Conservation (phyloP, 345 rosid genomes). For the Pugionium dolabratum region DNA sequence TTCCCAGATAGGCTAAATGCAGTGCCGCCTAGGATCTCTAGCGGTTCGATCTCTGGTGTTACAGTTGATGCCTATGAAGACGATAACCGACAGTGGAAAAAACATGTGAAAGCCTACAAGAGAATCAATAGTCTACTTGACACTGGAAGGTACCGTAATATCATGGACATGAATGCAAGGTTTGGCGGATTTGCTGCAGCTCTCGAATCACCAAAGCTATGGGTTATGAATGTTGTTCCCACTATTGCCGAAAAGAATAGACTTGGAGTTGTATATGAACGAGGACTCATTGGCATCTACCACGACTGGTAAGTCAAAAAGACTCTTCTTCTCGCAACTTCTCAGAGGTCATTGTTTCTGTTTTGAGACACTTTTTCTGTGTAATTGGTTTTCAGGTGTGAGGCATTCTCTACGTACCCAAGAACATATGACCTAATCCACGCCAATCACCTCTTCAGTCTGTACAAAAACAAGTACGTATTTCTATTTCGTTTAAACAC, state of each 20-base stretch:
- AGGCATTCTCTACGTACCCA: slow-evolving; percentile 98
- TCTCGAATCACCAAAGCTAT: slow-evolving; percentile 63
- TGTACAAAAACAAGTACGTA: slow-evolving; percentile 85
- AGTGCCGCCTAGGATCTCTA: slow-evolving; percentile 80
- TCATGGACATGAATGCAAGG: slow-evolving; percentile 99
- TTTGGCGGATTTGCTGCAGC: slow-evolving; percentile 98
- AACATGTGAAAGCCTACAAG: slow-evolving; percentile 84
- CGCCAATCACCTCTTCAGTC: slow-evolving; percentile 78
- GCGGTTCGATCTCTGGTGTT: slow-evolving; percentile 84
- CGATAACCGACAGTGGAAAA: slow-evolving; percentile 78
- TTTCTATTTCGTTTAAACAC: slow-evolving; percentile 8
- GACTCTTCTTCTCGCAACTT: not conserved
- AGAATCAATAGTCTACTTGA: slow-evolving; percentile 71
- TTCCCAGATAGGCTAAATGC: slow-evolving; percentile 86
- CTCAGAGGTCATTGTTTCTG: not conserved
- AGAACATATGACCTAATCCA: slow-evolving; percentile 96
- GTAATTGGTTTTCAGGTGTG: slow-evolving; percentile 69
- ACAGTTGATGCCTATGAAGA: slow-evolving; percentile 79
- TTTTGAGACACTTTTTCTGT: not conserved
- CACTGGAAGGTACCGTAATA: slow-evolving; percentile 88
- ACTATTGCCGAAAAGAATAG: slow-evolving; percentile 77
- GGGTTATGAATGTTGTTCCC: slow-evolving; percentile 99
- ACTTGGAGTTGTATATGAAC: slow-evolving; percentile 77
- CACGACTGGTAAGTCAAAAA: slow-evolving; percentile 72
- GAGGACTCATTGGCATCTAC: slow-evolving; percentile 96